Base-by-base conservation (phyloP, 2,329 filamentous ascomycete species). In the Metarhizium anisopliae region DNA sequence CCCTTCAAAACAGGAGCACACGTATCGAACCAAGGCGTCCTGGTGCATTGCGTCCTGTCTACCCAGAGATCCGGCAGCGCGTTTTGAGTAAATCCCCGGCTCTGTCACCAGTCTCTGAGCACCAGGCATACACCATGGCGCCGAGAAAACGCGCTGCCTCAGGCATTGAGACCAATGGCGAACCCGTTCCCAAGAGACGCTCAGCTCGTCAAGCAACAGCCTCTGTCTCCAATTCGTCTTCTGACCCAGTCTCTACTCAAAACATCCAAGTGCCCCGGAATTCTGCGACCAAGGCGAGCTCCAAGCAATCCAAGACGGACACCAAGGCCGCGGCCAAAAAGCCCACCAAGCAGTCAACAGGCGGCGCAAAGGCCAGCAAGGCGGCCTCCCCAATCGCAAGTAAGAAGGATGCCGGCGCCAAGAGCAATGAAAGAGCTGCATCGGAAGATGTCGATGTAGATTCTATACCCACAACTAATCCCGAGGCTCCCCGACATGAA, bases 401-500 rank as follows among this genome's bases (percentile, higher is more conserved):
- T 35, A 53, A 51, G 16, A 25, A n/a, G 18, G 49, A 50, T 38
- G 16, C 3, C 53, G 32, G 50, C 47, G 6, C 2, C 18, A 8
- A 16, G n/a, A 16, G 16, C 14, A 35, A 14, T 14, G 47, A 50
- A 10, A 56, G 62, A 35, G 60, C 54, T 6, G 57, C 42, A 2
- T 68, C 70, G 0, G 63, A 68, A 35, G 66, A 70, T 16, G 59
- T 61, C 0, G 66, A 71, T 35, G 59, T 66, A 1, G 68, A 69
- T 45, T 61, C 64, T 0, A 67, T 75, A 6, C 72, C 74, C 0
- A 63, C 63, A 2, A 60, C 61, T 1, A 76, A 76, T 55, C 67
- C 71, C 0, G 68, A 75, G 13, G 70, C 69, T 0, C 69, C 68
- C 5, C 67, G 62, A 1, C 73, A 75, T 13, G 70, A 74, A 0